These are phyloP conservation scores for Leccinellum albellum DNA, from an alignment of 768 basidiomycete species.

Conservation along the genomic window DNA sequence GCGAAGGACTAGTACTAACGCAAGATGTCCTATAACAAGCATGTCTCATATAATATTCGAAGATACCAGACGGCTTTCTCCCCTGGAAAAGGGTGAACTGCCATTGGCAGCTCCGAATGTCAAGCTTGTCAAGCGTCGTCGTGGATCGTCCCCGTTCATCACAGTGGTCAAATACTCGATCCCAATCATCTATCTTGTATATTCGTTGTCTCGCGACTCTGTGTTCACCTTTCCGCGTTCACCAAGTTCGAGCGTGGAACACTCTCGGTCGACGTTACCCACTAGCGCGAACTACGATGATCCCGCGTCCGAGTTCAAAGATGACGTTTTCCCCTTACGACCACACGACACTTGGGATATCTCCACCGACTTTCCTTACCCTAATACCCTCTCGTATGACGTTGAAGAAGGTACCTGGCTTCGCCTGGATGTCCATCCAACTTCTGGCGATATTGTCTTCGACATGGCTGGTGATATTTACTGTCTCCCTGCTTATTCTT, in stretches of 20 bases:
- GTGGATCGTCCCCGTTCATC: neutral
- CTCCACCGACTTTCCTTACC: slow-evolving; percentile 69
- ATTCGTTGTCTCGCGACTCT: slow-evolving; percentile 12
- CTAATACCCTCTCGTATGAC: slow-evolving; percentile 62
- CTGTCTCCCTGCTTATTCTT: slow-evolving; percentile 52
- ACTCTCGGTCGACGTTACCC: slow-evolving; percentile 3
- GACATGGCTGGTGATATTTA: slow-evolving; percentile 75
- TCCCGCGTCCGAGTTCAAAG: slow-evolving; percentile 43
- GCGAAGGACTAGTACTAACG: neutral
- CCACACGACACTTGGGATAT: slow-evolving; percentile 61
- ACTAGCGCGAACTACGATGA: slow-evolving; percentile 21
- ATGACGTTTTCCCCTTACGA: slow-evolving; percentile 62
- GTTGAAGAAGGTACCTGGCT: slow-evolving; percentile 76
- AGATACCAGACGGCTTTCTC: slow-evolving; percentile 8
- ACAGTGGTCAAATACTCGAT: slow-evolving; percentile 16
- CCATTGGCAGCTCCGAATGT: slow-evolving; percentile 9
- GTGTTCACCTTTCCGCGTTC: neutral
- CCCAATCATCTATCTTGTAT: slow-evolving; percentile 19
- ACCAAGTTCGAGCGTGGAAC: neutral
- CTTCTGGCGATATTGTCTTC: slow-evolving; percentile 66
- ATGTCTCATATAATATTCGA: slow-evolving; percentile 2
- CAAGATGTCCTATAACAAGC: neutral
- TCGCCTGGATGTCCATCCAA: slow-evolving; percentile 68
- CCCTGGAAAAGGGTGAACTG: slow-evolving; percentile 18
- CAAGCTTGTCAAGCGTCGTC: neutral